A percentile compares a stretch with the other conserved stretches of the same genome.
phyloP scores from a whole-genome alignment of 2,329 filamentous ascomycete species.

The Xylariaceae sp. region DNA sequence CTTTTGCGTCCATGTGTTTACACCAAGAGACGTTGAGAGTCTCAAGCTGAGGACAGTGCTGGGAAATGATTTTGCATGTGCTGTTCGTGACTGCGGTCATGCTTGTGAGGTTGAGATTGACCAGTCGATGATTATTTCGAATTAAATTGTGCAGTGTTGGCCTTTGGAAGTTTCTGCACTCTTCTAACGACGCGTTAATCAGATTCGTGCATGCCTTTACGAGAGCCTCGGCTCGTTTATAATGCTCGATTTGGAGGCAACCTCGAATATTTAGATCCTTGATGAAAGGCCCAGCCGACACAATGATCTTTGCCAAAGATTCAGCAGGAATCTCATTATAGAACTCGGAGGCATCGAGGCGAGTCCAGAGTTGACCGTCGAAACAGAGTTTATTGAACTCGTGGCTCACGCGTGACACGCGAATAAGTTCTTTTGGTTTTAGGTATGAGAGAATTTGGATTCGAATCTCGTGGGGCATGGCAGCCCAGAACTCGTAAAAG shows the following conservation, averaged over 20 bases:
- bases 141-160: constrained; percentile 75
- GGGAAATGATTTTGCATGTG: constrained; percentile 80
- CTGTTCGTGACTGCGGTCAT: constrained; percentile 75
- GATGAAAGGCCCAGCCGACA: constrained; percentile 81
- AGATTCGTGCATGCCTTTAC: constrained; percentile 84
- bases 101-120: constrained; percentile 83
- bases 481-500: constrained; percentile 68
- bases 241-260: constrained; percentile 82
- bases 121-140: constrained; percentile 67
- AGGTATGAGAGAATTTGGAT: constrained; percentile 74
- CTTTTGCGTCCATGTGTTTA: constrained; percentile 73
- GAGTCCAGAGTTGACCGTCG: constrained; percentile 90
- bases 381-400: constrained; percentile 80
- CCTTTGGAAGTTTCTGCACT: constrained; percentile 77
- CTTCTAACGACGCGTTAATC: constrained; percentile 82
- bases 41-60: constrained; percentile 77
- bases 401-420: constrained; percentile 72
- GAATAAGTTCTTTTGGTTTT: constrained; percentile 74
- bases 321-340: constrained; percentile 83
- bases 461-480: constrained; percentile 78
- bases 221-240: constrained; percentile 71
- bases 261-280: constrained; percentile 86
- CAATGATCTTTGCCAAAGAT: constrained; percentile 79
- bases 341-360: constrained; percentile 79
- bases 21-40: constrained; percentile 92